Percentiles rank a stretch among this genome's conserved stretches.
These are phyloP conservation scores for Paecilomyces dactylethromorphus DNA, from an alignment of 2,329 filamentous ascomycete genomes.

Conservation along the genomic window DNA sequence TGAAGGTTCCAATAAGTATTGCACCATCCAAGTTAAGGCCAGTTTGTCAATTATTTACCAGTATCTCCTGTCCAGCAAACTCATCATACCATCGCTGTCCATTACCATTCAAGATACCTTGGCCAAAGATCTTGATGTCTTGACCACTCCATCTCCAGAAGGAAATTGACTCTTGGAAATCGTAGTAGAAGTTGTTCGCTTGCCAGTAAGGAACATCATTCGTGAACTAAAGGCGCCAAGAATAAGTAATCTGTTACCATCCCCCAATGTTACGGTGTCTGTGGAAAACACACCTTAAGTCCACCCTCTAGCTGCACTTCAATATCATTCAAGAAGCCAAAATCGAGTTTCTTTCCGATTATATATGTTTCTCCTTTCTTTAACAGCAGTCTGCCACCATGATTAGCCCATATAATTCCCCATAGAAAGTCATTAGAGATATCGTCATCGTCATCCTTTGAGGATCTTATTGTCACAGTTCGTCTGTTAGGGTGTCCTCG, in stretches of 20 bases:
- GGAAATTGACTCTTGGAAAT: constrained; percentile 60
- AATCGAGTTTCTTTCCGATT: constrained; percentile 57
- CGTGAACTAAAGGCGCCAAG: constrained; percentile 54
- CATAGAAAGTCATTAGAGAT: constrained; percentile 43
- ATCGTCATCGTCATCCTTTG: constrained; percentile 37
- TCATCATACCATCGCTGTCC: constrained; percentile 60
- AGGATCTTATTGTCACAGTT: neutral
- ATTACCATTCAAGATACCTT: constrained; percentile 57
- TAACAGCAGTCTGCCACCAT: constrained; percentile 58
- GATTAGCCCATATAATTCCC: constrained; percentile 54
- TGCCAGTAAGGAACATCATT: constrained; percentile 66
- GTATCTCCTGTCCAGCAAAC: constrained; percentile 51
- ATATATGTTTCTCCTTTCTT: constrained; percentile 50
- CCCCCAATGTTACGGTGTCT: neutral
- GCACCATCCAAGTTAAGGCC: constrained; percentile 38
- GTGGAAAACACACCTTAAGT: constrained; percentile 16
- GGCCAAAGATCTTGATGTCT: constrained; percentile 63
- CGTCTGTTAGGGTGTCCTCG: neutral
- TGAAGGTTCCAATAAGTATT: neutral
- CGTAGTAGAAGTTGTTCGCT: constrained; percentile 55
- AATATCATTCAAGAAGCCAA: constrained; percentile 58
- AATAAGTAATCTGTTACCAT: constrained; percentile 38
- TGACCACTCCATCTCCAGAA: constrained; percentile 63
- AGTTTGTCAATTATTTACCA: constrained; percentile 35
- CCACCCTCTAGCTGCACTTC: constrained; percentile 45